phyloP scores from a whole-genome alignment of 1,284 basidiomycete species.

The Bondarzewia mesenterica region DNA sequence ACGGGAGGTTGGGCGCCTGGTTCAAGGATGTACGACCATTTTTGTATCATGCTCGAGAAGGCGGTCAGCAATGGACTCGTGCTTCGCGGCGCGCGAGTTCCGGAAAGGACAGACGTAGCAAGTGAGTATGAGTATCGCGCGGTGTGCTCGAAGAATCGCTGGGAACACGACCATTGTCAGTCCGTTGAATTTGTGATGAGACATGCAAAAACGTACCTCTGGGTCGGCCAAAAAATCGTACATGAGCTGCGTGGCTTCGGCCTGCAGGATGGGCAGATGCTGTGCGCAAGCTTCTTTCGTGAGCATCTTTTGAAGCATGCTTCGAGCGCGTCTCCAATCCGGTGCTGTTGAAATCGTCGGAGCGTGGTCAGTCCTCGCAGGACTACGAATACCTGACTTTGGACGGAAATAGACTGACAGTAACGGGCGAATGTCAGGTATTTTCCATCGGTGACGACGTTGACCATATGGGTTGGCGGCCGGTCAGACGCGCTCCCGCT shows the following conservation, averaged over 20 bases:
- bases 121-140: slow-evolving; percentile 20
- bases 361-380: neutral
- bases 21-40: slow-evolving; percentile 19
- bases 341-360: slow-evolving; percentile 8
- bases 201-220: slow-evolving; percentile 15
- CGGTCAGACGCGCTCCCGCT: slow-evolving; percentile 18
- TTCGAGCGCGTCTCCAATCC: slow-evolving; percentile 24
- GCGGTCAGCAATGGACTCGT: slow-evolving; percentile 15
- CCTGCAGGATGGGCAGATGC: slow-evolving; percentile 20
- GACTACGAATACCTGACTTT: neutral
- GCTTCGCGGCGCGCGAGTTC: slow-evolving; percentile 21
- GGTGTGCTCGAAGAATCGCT: slow-evolving; percentile 22
- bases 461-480: slow-evolving; percentile 16
- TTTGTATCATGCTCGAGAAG: slow-evolving; percentile 20
- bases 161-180: neutral
- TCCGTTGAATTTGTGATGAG: neutral
- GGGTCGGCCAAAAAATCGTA: slow-evolving; percentile 23
- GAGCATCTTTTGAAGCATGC: slow-evolving; percentile 21
- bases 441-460: slow-evolving; percentile 17
- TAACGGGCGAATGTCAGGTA: slow-evolving; percentile 14
- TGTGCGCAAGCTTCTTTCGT: slow-evolving; percentile 17
- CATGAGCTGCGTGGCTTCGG: slow-evolving; percentile 26
- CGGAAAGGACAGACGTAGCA: slow-evolving; percentile 22
- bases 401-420: too few relatives aligned
- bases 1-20: slow-evolving; percentile 26